A percentile compares a stretch with the other conserved stretches of the same genome.
phyloP scores from a whole-genome alignment of 2,329 filamentous ascomycete species.

The Phialemonium atrogriseum region DNA sequence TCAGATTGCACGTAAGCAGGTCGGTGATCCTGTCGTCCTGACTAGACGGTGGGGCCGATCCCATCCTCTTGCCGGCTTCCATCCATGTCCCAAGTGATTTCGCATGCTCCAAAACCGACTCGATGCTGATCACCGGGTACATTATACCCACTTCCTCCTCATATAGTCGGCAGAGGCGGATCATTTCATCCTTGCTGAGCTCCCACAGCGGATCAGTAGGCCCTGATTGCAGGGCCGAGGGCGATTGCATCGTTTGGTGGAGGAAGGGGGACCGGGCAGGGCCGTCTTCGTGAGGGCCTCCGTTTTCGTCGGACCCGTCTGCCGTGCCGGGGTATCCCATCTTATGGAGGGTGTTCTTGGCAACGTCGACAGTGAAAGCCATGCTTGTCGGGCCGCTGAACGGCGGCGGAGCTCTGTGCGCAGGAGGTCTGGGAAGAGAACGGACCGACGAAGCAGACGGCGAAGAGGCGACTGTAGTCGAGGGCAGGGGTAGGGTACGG shows the following conservation, averaged over 20 bases:
- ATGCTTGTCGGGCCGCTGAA: constrained; percentile 84
- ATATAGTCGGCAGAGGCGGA: constrained; percentile 69
- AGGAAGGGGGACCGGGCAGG: constrained; percentile 23
- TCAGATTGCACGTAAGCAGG: constrained; percentile 59
- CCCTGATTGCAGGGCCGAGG: constrained; percentile 5
- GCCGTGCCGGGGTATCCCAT: constrained; percentile 72
- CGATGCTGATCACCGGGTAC: constrained; percentile 79
- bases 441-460: constrained; percentile 34
- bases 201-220: constrained; percentile 69
- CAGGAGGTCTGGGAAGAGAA: constrained; percentile 31
- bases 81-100: constrained; percentile 64
- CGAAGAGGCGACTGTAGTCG: constrained; percentile 28
- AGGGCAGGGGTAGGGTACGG: constrained; percentile 24
- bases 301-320: constrained; percentile 53
- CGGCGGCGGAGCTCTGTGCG: constrained; percentile 46
- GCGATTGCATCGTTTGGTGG: too few relatives aligned
- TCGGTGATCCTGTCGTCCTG: constrained; percentile 34
- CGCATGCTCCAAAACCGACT: constrained; percentile 61
- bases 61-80: constrained; percentile 38
- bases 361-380: constrained; percentile 77
- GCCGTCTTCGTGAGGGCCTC: constrained; percentile 28
- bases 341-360: constrained; percentile 76
- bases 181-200: constrained; percentile 68
- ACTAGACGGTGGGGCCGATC: constrained; percentile 20
- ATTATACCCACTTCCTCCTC: constrained; percentile 88